Base-by-base conservation (phyloP, 2,329 filamentous ascomycete genomes). In the Saccharata proteae region DNA sequence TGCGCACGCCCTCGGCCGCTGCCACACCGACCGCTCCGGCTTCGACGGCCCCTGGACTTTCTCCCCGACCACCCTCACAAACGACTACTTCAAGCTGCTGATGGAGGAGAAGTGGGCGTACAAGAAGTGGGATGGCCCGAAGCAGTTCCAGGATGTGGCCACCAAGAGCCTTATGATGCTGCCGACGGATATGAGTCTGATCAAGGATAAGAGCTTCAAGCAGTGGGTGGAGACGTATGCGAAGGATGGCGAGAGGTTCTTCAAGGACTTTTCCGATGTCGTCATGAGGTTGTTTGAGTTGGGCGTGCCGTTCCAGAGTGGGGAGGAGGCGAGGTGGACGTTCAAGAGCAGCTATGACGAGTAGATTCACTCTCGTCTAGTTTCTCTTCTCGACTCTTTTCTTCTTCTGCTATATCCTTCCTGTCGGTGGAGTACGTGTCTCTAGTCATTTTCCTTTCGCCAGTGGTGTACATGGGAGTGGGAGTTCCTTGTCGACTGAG, bases 151-250 rank as follows among this genome's bases (percentile, higher is more conserved):
- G 63, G 86, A 96, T 63, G 80, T 81, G 64, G 73, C 67, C 51
- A 83, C 78, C 49, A 86, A 93, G 72, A 69, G 70, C 24, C 65
- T 96, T 47, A 96, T 98, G 90, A 96, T 98, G 88, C 67, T 98
- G 58, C 90, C 90, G 32, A 80, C 84, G 42, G 88, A 98, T 52
- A 76, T 92, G 62, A 80, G 79, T 35, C 67, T 96, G 35, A 63
- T 93, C 51, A 73, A 86, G 64, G 88, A 96, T 64, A 88, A 88
- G 71, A 67, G 67, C 43, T 92, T 96, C 69, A 75, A 71, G 61
- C 65, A 72, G 51, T 77, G 72, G 49, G 82, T 88, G 17, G 76
- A 93, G 59, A 74, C 77, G 57, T 96, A 94, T 55, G 86, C 88
- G 49, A 83, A 83, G 67, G 83, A 93, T 61, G 83, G 82, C 57